Percentiles rank a stretch among this genome's conserved stretches.
Conservation (phyloP, 257 asterid genomes). For the Eucommia ulmoides region DNA sequence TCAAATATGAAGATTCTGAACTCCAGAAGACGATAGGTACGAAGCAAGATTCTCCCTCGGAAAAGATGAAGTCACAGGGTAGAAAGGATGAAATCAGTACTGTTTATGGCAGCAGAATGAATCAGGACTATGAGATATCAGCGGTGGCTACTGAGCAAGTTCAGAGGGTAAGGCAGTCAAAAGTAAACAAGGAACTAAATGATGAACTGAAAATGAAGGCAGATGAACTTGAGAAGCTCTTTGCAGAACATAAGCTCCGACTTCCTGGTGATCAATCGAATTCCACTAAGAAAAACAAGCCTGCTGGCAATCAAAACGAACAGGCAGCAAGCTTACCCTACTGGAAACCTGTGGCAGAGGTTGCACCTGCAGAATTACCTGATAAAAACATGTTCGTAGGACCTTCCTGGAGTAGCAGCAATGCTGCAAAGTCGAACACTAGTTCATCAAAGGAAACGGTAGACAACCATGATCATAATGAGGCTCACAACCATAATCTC, state of each 20-base stretch:
- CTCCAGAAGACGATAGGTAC: slow-evolving; percentile 26
- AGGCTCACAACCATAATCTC: slow-evolving; percentile 29
- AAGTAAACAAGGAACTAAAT: slow-evolving; percentile 77
- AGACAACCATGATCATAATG: slow-evolving; percentile 30
- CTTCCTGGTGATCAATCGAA: slow-evolving; percentile 56
- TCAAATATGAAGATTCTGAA: slow-evolving; percentile 40
- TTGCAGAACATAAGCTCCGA: slow-evolving; percentile 63
- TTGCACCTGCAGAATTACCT: slow-evolving; percentile 18
- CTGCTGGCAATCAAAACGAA: slow-evolving; percentile 28
- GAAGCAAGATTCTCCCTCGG: slow-evolving; percentile 30
- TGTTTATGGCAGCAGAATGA: slow-evolving; percentile 18
- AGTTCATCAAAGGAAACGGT: slow-evolving; percentile 14
- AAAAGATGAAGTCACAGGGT: slow-evolving; percentile 27
- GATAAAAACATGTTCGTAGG: slow-evolving; percentile 22
- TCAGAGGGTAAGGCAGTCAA: slow-evolving; percentile 55
- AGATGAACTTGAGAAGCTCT: slow-evolving; percentile 82
- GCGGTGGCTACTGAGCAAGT: slow-evolving; percentile 44
- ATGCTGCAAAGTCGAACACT: slow-evolving; percentile 22
- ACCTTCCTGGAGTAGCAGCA: slow-evolving; percentile 33
- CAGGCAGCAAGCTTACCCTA: slow-evolving; percentile 25
- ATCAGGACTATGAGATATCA: slow-evolving; percentile 19
- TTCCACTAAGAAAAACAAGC: slow-evolving; percentile 31
- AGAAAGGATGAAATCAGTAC: slow-evolving; percentile 26
- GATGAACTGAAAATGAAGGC: slow-evolving; percentile 85
- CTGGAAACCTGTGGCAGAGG: slow-evolving; percentile 24